Percentiles rank a stretch among this genome's conserved stretches.
These are phyloP conservation scores for Usnea hakonensis DNA, from an alignment of 495 filamentous ascomycete species.

Conservation along the genomic window DNA sequence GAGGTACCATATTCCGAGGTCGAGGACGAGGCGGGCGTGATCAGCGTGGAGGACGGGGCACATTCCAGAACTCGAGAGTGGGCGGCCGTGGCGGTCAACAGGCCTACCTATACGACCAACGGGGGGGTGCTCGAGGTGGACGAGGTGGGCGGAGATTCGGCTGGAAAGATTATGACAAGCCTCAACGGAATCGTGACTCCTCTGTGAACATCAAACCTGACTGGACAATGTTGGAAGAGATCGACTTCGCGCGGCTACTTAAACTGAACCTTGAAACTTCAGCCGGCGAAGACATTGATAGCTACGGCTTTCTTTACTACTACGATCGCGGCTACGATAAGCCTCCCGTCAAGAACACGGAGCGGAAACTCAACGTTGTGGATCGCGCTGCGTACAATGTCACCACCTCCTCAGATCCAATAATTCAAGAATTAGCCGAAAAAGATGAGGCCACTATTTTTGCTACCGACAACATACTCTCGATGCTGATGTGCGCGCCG, in stretches of 20 bases:
- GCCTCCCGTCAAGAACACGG: constrained; percentile 74
- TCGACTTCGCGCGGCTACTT: constrained; percentile 87
- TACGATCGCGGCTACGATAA: constrained; percentile 95
- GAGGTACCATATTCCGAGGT: constrained; percentile 79
- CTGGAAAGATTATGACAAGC: constrained; percentile 99
- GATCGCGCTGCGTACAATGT: constrained; percentile 97
- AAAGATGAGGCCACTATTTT: constrained; percentile 97
- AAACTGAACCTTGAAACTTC: constrained; percentile 94
- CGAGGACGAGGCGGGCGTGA: constrained; percentile 63
- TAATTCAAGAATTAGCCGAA: constrained; percentile 94
- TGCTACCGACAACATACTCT: constrained; percentile 90
- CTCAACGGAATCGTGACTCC: constrained; percentile 87
- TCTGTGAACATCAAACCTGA: constrained; percentile 90
- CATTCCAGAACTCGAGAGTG: constrained; percentile 56
- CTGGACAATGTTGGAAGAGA: constrained; percentile 94
- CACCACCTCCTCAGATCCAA: constrained; percentile 87
- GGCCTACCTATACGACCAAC: constrained; percentile 57
- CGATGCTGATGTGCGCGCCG: constrained; percentile 97
- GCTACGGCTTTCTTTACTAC: constrained; percentile 94
- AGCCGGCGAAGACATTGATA: constrained; percentile 89
- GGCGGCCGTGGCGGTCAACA: constrained; percentile 54
- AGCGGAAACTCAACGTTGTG: constrained; percentile 76
- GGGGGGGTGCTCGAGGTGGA: constrained; percentile 42
- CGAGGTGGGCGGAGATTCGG: constrained; percentile 76
- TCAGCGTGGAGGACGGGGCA: constrained; percentile 48